Evolutionary conservation across 352 stramenopile species (phyloP).

Genomic region (Globisporangium orthogonon): DNA sequence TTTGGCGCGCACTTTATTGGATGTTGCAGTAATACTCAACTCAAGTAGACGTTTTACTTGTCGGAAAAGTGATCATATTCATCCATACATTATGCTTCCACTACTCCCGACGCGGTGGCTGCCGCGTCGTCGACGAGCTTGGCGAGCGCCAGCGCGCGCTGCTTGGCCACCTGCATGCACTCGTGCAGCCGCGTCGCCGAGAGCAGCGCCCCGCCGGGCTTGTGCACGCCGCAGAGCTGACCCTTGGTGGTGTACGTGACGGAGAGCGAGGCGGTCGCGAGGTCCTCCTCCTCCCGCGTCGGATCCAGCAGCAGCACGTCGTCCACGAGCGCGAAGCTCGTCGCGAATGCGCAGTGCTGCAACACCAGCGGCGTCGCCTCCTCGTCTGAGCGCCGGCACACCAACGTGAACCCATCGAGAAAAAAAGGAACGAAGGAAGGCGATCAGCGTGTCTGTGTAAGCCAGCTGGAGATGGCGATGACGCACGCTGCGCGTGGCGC

Average conservation of each 20-base stretch:
- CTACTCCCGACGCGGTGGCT: background rate
- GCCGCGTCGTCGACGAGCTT: constrained; percentile 25
- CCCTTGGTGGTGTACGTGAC: constrained; percentile 59
- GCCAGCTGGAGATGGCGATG: background rate
- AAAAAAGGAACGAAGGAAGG: no score
- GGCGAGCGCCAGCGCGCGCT: constrained; percentile 25
- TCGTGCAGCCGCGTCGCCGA: constrained; percentile 38
- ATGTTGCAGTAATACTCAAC: no score
- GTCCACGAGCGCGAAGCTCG: constrained; percentile 61
- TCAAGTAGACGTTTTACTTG: no score
- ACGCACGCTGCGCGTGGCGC: background rate
- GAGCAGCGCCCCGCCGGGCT: constrained; percentile 51
- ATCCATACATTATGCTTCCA: no score
- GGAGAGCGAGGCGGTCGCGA: constrained; percentile 46
- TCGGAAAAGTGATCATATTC: no score
- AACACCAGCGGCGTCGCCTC: constrained; percentile 39
- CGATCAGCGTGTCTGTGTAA: no score
- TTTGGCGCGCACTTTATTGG: no score
- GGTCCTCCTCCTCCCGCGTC: constrained; percentile 64
- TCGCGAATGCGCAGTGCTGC: constrained; percentile 54
- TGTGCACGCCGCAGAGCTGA: constrained; percentile 66
- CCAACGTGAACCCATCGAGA: no score
- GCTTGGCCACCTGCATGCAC: constrained; percentile 63
- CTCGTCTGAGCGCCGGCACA: constrained; percentile 24
- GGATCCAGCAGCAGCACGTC: constrained; percentile 58